Conservation (phyloP, 495 filamentous ascomycete genomes). For the Aspergillus affinis region DNA sequence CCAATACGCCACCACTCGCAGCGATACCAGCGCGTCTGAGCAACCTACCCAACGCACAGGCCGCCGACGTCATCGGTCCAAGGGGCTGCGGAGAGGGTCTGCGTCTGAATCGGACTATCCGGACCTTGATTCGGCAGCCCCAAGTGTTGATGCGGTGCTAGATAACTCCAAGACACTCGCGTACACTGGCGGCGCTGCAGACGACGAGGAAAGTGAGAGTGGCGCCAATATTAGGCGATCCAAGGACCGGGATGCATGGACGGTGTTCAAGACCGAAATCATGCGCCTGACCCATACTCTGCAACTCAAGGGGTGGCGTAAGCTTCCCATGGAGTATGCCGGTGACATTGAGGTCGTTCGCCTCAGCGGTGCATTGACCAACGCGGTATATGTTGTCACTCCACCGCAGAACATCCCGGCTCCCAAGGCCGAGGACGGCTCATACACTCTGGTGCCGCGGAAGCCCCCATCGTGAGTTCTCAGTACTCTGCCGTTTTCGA, state of each 20-base stretch:
- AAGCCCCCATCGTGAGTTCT: slow-evolving; percentile 54
- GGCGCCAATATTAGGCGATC: slow-evolving; percentile 37
- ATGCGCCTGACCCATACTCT: slow-evolving; percentile 86
- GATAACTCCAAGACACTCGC: slow-evolving; percentile 87
- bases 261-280: slow-evolving; percentile 84
- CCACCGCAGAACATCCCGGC: slow-evolving; percentile 63
- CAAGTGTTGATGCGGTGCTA: slow-evolving; percentile 73
- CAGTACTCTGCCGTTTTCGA: neutral
- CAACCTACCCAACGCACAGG: slow-evolving; percentile 34
- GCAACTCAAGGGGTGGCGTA: slow-evolving; percentile 84
- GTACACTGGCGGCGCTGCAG: slow-evolving; percentile 62
- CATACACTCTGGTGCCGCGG: slow-evolving; percentile 37
- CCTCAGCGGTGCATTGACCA: slow-evolving; percentile 91
- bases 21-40: slow-evolving; percentile 30
- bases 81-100: slow-evolving; percentile 40
- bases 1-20: slow-evolving; percentile 47
- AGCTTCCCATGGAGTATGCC: slow-evolving; percentile 69
- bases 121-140: slow-evolving; percentile 69
- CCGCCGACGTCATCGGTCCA: slow-evolving; percentile 30
- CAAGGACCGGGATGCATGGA: slow-evolving; percentile 74
- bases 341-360: slow-evolving; percentile 75
- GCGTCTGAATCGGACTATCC: slow-evolving; percentile 80
- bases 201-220: slow-evolving; percentile 41
- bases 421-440: slow-evolving; percentile 36
- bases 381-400: slow-evolving; percentile 90